Evolutionary conservation across 2,329 filamentous ascomycete genomes (phyloP).

Genomic region (Aspergillus sp.): DNA sequence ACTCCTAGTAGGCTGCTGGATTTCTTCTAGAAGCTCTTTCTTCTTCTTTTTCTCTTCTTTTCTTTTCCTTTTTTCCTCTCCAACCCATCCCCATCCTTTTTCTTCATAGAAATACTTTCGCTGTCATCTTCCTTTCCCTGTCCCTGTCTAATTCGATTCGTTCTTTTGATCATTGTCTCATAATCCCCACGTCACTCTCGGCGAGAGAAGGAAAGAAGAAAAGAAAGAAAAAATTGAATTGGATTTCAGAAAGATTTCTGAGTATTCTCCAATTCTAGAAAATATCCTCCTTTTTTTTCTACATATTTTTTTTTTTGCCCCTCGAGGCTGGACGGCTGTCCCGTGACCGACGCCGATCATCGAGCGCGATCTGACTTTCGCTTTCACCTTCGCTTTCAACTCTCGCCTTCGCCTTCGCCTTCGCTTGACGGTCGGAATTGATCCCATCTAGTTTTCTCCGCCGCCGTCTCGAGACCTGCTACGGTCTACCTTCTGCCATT

Average conservation of each 20-base stretch:
- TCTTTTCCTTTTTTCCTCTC: not conserved
- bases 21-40: slow-evolving; percentile 1
- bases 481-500: not conserved
- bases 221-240: not conserved
- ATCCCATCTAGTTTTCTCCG: slow-evolving; percentile 1
- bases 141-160: not conserved
- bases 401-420: slow-evolving; percentile 1
- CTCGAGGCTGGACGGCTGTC: slow-evolving; percentile 3
- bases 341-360: slow-evolving; percentile 14
- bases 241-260: not conserved
- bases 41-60: not conserved
- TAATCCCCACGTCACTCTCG: not conserved
- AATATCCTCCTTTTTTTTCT: slow-evolving; percentile 1
- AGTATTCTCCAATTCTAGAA: not conserved
- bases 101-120: not conserved
- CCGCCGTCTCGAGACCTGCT: not conserved
- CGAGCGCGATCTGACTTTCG: slow-evolving; percentile 5
- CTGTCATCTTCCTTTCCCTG: not conserved
- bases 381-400: not conserved
- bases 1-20: not conserved
- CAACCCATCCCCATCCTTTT: not conserved
- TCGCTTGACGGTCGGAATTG: slow-evolving; percentile 4
- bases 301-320: not conserved
- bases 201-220: not conserved
- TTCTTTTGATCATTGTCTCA: not conserved